Evolutionary conservation across 169 alveolate genomes (phyloP).

Genomic region (Cryptosporidium canis): DNA sequence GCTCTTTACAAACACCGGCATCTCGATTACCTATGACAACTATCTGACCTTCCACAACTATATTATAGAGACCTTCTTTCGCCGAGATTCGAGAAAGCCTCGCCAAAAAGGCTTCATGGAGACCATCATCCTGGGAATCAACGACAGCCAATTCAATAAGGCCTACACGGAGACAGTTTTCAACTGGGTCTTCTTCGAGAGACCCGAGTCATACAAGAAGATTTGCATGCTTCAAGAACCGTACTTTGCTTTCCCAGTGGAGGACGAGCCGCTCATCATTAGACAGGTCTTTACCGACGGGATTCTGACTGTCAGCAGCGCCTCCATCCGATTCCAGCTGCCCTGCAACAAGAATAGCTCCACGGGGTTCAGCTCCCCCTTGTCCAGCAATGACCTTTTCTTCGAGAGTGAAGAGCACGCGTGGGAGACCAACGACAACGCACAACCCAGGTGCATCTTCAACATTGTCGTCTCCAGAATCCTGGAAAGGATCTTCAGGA

Average conservation of each 20-base stretch:
- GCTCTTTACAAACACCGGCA: background rate
- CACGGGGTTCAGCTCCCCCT: background rate
- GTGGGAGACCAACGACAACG: constrained; percentile 58
- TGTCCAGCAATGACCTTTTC: background rate
- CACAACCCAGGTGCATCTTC: constrained; percentile 48
- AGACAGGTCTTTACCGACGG: constrained; percentile 35
- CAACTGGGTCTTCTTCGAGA: background rate
- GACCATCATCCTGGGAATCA: constrained; percentile 10
- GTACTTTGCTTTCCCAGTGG: constrained; percentile 9
- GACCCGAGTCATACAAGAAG: constrained; percentile 27
- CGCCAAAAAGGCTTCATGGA: constrained; percentile 45
- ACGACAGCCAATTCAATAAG: background rate
- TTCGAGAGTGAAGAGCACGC: background rate
- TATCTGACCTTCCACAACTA: constrained; percentile 30
- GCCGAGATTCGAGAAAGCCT: background rate
- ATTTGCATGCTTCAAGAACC: constrained; percentile 51
- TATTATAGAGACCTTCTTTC: constrained; percentile 16
- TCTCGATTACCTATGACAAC: constrained; percentile 26
- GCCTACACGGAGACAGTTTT: background rate
- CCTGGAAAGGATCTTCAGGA: constrained; percentile 33
- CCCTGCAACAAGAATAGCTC: constrained; percentile 15
- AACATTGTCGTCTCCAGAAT: constrained; percentile 38
- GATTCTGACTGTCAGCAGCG: constrained; percentile 47
- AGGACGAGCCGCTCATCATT: constrained; percentile 32
- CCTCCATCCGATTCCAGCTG: constrained; percentile 40